A percentile compares a stretch with the other conserved stretches of the same genome.
These are phyloP conservation scores for Ceratocystis alfenasii DNA, from an alignment of 2,329 filamentous ascomycete species.

Conservation along the genomic window DNA sequence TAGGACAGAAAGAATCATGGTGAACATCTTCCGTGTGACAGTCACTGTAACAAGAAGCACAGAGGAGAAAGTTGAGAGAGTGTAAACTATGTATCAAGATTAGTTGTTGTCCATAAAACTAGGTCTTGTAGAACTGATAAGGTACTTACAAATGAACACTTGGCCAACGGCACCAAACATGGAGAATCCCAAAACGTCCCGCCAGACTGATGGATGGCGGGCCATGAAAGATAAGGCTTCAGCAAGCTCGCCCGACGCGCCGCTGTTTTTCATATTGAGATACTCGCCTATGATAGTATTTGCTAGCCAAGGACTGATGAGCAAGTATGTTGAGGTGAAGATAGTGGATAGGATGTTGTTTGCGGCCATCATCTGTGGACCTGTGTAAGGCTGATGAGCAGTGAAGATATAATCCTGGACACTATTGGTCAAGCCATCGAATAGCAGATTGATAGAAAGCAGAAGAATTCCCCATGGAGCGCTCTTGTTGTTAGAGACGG, in stretches of 20 bases:
- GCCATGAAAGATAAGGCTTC: slow-evolving; percentile 72
- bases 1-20: slow-evolving; percentile 91
- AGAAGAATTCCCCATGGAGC: slow-evolving; percentile 70
- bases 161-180: slow-evolving; percentile 86
- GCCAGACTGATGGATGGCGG: slow-evolving; percentile 67
- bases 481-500: slow-evolving; percentile 36
- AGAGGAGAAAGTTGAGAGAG: slow-evolving; percentile 80
- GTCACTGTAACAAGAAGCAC: slow-evolving; percentile 91
- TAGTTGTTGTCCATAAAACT: slow-evolving; percentile 20
- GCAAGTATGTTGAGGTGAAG: slow-evolving; percentile 64
- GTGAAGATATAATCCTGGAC: slow-evolving; percentile 92
- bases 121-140: background rate
- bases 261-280: slow-evolving; percentile 53
- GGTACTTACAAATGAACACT: slow-evolving; percentile 71
- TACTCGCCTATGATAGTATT: slow-evolving; percentile 52
- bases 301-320: slow-evolving; percentile 69
- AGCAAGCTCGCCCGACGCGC: slow-evolving; percentile 60
- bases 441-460: slow-evolving; percentile 77
- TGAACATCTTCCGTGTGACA: slow-evolving; percentile 97
- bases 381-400: slow-evolving; percentile 66
- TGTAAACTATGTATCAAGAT: slow-evolving; percentile 52
- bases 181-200: slow-evolving; percentile 81
- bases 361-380: slow-evolving; percentile 99
- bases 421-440: slow-evolving; percentile 91
- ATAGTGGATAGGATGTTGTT: slow-evolving; percentile 80